Conservation (phyloP, 2,329 filamentous ascomycete genomes). For the Biscogniauxia mediterranea region DNA sequence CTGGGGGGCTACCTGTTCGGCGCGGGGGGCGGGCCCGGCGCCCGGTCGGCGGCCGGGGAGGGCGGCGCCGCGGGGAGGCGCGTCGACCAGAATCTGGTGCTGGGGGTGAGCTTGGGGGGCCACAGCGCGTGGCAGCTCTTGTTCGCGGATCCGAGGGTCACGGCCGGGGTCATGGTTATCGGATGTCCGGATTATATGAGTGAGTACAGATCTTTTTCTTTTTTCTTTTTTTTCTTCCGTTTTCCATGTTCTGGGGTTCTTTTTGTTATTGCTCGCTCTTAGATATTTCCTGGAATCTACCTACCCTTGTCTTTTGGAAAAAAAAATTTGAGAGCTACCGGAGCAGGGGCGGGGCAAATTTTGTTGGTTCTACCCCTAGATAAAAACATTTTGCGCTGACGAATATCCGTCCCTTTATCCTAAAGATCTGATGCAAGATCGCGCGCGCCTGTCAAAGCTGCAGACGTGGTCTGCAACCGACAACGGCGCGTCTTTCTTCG, state of each 20-base stretch:
- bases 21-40: slow-evolving; percentile 27
- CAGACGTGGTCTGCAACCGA: slow-evolving; percentile 56
- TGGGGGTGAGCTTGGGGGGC: slow-evolving; percentile 84
- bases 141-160: slow-evolving; percentile 74
- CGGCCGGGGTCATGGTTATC: slow-evolving; percentile 75
- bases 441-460: slow-evolving; percentile 69
- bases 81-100: slow-evolving; percentile 65
- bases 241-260: no score
- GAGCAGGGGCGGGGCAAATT: background rate
- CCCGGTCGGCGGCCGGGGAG: no score
- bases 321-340: no score
- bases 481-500: slow-evolving; percentile 65
- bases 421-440: slow-evolving; percentile 68
- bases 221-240: no score
- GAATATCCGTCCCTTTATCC: background rate
- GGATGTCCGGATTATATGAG: slow-evolving; percentile 87
- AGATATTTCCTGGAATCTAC: no score
- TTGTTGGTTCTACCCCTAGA: background rate
- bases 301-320: no score
- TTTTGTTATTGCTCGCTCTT: no score
- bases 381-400: background rate
- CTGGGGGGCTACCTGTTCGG: slow-evolving; percentile 73
- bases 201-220: slow-evolving; percentile 30
- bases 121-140: slow-evolving; percentile 85
- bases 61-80: no score